Percentiles rank a stretch among this genome's conserved stretches.
Evolutionary conservation across 2,329 filamentous ascomycete species (phyloP).

Genomic region (Chaetomiaceae sp.): DNA sequence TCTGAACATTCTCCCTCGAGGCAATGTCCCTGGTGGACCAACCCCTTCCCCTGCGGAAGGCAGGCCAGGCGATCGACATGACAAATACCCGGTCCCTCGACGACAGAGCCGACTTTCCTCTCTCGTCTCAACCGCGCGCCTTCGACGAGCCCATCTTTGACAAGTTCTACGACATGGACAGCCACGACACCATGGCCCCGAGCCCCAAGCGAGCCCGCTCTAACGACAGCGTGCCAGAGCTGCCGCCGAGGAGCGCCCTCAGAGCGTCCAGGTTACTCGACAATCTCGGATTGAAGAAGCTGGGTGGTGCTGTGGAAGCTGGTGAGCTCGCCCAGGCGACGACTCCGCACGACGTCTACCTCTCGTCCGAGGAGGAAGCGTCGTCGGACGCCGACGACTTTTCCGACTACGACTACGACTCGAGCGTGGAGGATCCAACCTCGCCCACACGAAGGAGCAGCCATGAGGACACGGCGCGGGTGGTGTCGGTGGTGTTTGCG

Average conservation of each 20-base stretch:
- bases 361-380: slow-evolving; percentile 62
- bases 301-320: slow-evolving; percentile 28
- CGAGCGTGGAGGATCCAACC: slow-evolving; percentile 25
- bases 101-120: slow-evolving; percentile 8
- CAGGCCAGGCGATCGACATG: slow-evolving; percentile 6
- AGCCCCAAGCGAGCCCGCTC: slow-evolving; percentile 15
- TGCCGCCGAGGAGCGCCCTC: slow-evolving; percentile 48
- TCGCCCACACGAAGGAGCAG: slow-evolving; percentile 37
- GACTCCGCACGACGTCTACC: slow-evolving; percentile 54
- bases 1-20: slow-evolving; percentile 7
- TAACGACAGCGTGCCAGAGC: slow-evolving; percentile 33
- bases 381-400: slow-evolving; percentile 59
- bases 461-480: slow-evolving; percentile 53
- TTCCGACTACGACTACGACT: slow-evolving; percentile 41
- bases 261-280: slow-evolving; percentile 45
- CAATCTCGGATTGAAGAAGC: slow-evolving; percentile 35
- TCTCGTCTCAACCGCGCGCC: slow-evolving; percentile 10
- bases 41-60: slow-evolving; percentile 13
- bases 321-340: slow-evolving; percentile 34
- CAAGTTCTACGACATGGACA: slow-evolving; percentile 23
- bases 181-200: slow-evolving; percentile 19
- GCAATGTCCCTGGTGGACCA: slow-evolving; percentile 22
- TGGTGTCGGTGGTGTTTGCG: slow-evolving; percentile 55
- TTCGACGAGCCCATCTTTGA: slow-evolving; percentile 23
- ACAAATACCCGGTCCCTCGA: slow-evolving; percentile 13